phyloP scores from a whole-genome alignment of 306 rosid genomes.

The Purshia tridentata region DNA sequence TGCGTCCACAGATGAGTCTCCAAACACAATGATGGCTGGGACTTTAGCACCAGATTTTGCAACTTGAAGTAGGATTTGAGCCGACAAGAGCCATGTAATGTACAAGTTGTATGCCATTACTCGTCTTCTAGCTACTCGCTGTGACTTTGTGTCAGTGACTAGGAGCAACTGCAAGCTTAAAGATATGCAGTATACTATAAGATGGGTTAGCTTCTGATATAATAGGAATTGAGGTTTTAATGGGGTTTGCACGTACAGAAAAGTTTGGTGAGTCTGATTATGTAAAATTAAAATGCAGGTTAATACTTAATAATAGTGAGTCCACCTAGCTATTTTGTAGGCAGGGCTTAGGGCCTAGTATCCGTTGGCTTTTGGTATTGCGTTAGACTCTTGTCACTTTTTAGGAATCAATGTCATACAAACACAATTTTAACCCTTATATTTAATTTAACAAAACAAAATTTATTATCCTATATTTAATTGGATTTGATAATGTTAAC shows the following conservation, averaged over 20 bases:
- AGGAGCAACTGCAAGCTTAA: neutral
- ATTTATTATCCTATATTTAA: no score
- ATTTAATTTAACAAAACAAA: no score
- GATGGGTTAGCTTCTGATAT: neutral
- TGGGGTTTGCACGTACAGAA: neutral
- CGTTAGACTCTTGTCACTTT: no score
- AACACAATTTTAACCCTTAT: no score
- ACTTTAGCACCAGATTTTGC: slow-evolving; percentile 22
- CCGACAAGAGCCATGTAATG: slow-evolving; percentile 23
- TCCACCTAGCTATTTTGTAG: no score
- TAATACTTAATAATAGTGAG: no score
- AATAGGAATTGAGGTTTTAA: neutral
- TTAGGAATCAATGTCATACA: no score
- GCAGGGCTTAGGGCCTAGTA: no score
- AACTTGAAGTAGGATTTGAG: slow-evolving; percentile 4
- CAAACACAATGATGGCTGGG: slow-evolving; percentile 54
- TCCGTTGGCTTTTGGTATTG: no score
- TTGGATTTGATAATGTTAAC: no score
- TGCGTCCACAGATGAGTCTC: slow-evolving; percentile 53
- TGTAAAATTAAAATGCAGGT: no score
- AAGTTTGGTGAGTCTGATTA: no score
- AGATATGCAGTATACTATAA: neutral
- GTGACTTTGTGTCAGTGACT: neutral
- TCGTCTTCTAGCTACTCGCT: neutral
- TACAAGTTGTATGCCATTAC: slow-evolving; percentile 17